These are phyloP conservation scores for Tricholomella constricta DNA, from an alignment of 768 basidiomycete species.

Conservation along the genomic window DNA sequence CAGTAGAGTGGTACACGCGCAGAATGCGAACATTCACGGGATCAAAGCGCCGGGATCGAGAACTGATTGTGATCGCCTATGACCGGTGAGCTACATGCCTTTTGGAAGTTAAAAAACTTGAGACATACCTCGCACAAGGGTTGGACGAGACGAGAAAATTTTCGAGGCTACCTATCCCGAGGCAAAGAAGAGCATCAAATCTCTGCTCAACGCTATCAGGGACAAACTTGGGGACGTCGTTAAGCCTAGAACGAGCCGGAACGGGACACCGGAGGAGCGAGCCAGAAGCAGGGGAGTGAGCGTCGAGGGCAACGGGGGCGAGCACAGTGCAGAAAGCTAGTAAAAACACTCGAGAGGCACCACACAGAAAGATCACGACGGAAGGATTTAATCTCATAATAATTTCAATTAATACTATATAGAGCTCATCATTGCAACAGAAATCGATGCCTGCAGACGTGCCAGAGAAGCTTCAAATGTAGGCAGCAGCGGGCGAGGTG, in stretches of 20 bases:
- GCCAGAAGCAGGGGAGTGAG: no score
- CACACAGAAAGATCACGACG: no score
- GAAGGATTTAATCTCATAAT: no score
- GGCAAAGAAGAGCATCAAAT: not conserved
- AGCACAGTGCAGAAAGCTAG: no score
- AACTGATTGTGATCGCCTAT: constrained; percentile 2
- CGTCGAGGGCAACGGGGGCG: not conserved
- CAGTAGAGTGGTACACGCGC: constrained; percentile 6
- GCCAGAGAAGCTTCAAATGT: not conserved
- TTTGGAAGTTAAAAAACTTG: not conserved
- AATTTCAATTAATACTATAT: no score
- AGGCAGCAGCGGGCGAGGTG: not conserved
- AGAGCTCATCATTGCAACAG: no score
- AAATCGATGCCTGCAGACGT: no score
- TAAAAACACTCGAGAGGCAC: not conserved
- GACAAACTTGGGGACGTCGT: not conserved
- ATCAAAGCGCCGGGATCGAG: not conserved
- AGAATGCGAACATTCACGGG: constrained; percentile 1
- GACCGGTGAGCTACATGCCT: not conserved
- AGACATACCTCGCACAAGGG: not conserved
- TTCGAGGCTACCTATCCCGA: constrained; percentile 6
- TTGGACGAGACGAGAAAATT: not conserved
- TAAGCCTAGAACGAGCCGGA: not conserved
- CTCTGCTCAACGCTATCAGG: constrained; percentile 3
- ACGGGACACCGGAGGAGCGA: constrained; percentile 7